Evolutionary conservation across 768 basidiomycete genomes (phyloP), one percentile per base, ranked within the genome.

Genomic region (Leccinum broughii): DNA sequence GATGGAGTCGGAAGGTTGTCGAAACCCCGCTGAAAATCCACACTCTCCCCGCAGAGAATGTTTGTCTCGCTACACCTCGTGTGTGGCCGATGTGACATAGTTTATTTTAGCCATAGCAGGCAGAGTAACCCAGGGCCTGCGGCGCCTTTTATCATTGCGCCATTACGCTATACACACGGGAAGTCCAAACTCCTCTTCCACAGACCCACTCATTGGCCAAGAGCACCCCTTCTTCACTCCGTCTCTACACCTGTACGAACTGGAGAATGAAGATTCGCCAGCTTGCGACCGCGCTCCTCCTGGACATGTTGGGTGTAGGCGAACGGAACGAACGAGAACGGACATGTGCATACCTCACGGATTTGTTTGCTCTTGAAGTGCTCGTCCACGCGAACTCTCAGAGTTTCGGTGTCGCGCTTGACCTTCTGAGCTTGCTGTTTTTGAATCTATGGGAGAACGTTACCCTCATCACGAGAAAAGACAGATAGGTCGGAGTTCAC

Each of bases 401-500:
- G 62, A 17, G 22, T 26, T 20, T 66, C 70, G 1, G 71, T 49
- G 3, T 66, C 64, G 1, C 61, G 60, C 24, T 58, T 70, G 5
- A 68, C 30, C 51, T 59, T 68, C 26, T 56, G 56, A 22, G 66
- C 64, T 17, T 66, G 68, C 15, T 70, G 66, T 41, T 66, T 64
- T 51, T 70, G 71, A 34, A 68, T 58, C 76, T 77, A 9, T 13
- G 51, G 17, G 14, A 17, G 35, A 7, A 17, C 13, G 3, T 49
- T 0, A 13, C 24, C 4, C 3, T 58, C 51, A 24, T 15, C 17
- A 26, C 15, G 13, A 4, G 24, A 17, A 20, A 26, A 50, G 6
- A 35, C 15, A 17, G 3, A 55, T 11, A 1, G 3, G 15, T 34
- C 14, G 7, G 26, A 8, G 60, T 75, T 41, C 62, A 80, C 85